A percentile compares a stretch with the other conserved stretches of the same genome.
Conservation (phyloP, 345 rosid genomes). For the Citropsis articulata region DNA sequence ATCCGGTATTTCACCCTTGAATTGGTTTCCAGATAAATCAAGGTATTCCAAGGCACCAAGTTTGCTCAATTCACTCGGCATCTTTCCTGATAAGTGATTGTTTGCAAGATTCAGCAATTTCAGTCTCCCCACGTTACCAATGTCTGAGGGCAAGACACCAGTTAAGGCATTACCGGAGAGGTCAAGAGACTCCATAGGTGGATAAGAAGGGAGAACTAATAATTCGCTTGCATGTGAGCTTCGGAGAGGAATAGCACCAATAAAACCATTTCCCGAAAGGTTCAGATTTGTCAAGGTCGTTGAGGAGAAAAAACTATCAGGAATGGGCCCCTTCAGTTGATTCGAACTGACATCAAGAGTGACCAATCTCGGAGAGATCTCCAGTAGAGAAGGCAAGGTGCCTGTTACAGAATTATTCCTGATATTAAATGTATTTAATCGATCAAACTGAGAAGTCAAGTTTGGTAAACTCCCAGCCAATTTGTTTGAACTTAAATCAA, state of each 20-base stretch:
- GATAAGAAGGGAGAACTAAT: slow-evolving; percentile 37
- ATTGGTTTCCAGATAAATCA: slow-evolving; percentile 75
- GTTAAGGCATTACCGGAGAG: slow-evolving; percentile 73
- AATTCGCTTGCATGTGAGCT: slow-evolving; percentile 60
- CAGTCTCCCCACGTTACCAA: slow-evolving; percentile 59
- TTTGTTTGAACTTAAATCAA: slow-evolving; percentile 83
- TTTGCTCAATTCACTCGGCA: slow-evolving; percentile 73
- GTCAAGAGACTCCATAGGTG: slow-evolving; percentile 78
- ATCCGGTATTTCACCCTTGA: slow-evolving; percentile 64
- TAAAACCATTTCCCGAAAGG: slow-evolving; percentile 73
- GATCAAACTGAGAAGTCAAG: slow-evolving; percentile 48
- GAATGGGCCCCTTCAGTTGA: slow-evolving; percentile 60
- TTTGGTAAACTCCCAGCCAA: slow-evolving; percentile 74
- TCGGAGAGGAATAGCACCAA: slow-evolving; percentile 65
- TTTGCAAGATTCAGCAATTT: slow-evolving; percentile 62
- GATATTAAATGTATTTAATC: slow-evolving; percentile 53
- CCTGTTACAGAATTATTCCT: slow-evolving; percentile 68
- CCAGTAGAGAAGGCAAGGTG: slow-evolving; percentile 55
- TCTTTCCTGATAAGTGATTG: slow-evolving; percentile 61
- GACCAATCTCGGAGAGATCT: slow-evolving; percentile 41
- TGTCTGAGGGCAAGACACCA: slow-evolving; percentile 59
- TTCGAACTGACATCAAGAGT: slow-evolving; percentile 76
- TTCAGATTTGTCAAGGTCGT: slow-evolving; percentile 55
- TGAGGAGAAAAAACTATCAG: slow-evolving; percentile 58
- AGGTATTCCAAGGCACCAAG: slow-evolving; percentile 65